Base-by-base conservation (phyloP, 2,329 filamentous ascomycete species). In the Zymoseptoria crescenta region DNA sequence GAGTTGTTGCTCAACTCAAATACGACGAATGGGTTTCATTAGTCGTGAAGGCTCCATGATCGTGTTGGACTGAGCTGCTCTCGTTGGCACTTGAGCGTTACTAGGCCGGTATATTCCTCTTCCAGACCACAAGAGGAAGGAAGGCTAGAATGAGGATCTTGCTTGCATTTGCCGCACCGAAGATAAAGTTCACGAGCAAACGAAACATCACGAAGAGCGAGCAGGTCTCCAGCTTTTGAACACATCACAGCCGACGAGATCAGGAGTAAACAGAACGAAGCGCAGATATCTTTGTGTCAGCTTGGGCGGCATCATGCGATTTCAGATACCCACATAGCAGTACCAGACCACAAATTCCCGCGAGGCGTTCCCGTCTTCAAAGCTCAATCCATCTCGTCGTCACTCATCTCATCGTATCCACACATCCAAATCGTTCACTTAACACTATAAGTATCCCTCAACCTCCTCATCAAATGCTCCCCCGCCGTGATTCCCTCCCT, bases 371-470 rank as follows among this genome's bases (percentile, higher is more conserved):
- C 10, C 35, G 35, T 45, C 13, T 45, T 45, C 7, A 10, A 10
- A 6, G n/a, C 16, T 3, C 16, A 13, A 45, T 45, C n/a, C 35
- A 45, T 45, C 13, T 13, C 9, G n/a, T 45, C 35, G 13, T 45
- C 5, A 45, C 16, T n/a, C 35, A 45, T 45, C 24, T 24, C 24
- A 24, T 24, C 4, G 24, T 24, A 24, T 24, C 4, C 24, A 2
- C 10, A n/a, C 6, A n/a, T 45, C 13, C 4, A 5, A 16, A 13
- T n/a, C 10, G 24, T 3, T 45, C 35, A 50, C 19, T 57, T 61
- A 19, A 77, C 62, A 21, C 76, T 79, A 75, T 86, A 86, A 1
- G 84, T 86, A 21, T 82, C 82, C 56, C 77, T 79, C 68, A 86
- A 68, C 61, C 83, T 74, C 59, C 78, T 74, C 65, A 80, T 77